Percentiles rank a stretch among this genome's conserved stretches.
phyloP scores from a whole-genome alignment of 495 filamentous ascomycete genomes.

The Ramalina intermedia region DNA sequence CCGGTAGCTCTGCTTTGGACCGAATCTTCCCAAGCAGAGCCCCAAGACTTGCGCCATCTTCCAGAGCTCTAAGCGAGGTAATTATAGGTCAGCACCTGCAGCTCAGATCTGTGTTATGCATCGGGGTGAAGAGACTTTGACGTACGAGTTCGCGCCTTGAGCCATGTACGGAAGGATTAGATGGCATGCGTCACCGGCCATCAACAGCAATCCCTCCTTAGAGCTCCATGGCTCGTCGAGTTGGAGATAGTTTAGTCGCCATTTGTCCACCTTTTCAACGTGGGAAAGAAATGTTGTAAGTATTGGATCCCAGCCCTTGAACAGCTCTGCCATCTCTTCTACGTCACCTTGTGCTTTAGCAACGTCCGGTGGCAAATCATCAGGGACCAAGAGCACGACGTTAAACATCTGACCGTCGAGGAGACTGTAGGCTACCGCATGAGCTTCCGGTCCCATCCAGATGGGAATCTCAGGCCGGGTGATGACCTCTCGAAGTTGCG shows the following conservation, averaged over 20 bases:
- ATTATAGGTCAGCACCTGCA: no score
- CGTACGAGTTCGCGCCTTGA: slow-evolving; percentile 25
- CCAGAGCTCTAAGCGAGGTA: slow-evolving; percentile 24
- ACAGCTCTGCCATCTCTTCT: slow-evolving; percentile 49
- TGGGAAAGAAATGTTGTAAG: slow-evolving; percentile 31
- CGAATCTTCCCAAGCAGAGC: slow-evolving; percentile 12
- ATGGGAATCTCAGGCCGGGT: slow-evolving; percentile 46
- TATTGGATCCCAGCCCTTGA: slow-evolving; percentile 43
- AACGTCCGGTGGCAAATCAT: slow-evolving; percentile 44
- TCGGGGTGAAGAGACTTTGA: no score
- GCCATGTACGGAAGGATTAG: slow-evolving; percentile 48
- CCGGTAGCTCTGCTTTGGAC: slow-evolving; percentile 5
- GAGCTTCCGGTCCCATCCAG: slow-evolving; percentile 53
- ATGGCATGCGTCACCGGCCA: slow-evolving; percentile 51
- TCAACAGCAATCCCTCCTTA: slow-evolving; percentile 34
- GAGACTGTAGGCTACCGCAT: slow-evolving; percentile 51
- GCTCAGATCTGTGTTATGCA: no score
- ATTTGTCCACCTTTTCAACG: slow-evolving; percentile 45
- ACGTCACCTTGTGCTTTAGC: slow-evolving; percentile 38
- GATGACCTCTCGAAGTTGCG: slow-evolving; percentile 32
- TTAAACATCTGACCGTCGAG: slow-evolving; percentile 49
- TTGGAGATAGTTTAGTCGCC: slow-evolving; percentile 48
- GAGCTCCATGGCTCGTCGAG: slow-evolving; percentile 42
- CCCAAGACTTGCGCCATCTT: slow-evolving; percentile 38
- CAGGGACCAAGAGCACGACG: slow-evolving; percentile 52